A percentile compares a stretch with the other conserved stretches of the same genome.
phyloP scores from a whole-genome alignment of 306 rosid genomes.

The Fragaria nilgerrensis region DNA sequence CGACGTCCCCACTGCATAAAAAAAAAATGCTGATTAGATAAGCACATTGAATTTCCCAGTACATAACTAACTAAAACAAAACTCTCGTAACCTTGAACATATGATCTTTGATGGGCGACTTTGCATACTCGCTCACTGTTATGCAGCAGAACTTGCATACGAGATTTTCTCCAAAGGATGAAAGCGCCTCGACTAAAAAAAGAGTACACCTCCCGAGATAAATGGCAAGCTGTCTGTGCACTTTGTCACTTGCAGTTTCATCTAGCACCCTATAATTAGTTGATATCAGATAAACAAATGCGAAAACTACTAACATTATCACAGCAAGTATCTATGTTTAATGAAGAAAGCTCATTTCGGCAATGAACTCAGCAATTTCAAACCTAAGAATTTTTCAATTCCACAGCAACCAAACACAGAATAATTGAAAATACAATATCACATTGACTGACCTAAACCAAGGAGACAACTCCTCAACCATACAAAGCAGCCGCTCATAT shows the following conservation, averaged over 20 bases:
- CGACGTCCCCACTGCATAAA: constrained; percentile 55
- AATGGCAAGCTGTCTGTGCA: constrained; percentile 48
- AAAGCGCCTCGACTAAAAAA: constrained; percentile 43
- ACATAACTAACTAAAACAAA: constrained; percentile 13
- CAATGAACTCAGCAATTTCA: neutral
- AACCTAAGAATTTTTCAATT: neutral
- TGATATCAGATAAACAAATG: constrained; percentile 12
- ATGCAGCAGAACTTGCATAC: constrained; percentile 34
- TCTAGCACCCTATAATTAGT: constrained; percentile 55
- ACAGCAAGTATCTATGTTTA: neutral
- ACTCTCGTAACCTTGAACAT: constrained; percentile 51
- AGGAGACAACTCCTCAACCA: constrained; percentile 69
- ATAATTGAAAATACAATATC: neutral
- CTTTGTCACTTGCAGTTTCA: constrained; percentile 53
- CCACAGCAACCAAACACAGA: neutral
- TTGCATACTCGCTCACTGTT: constrained; percentile 54
- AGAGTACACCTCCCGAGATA: constrained; percentile 56
- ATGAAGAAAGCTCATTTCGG: neutral
- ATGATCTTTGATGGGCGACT: constrained; percentile 63
- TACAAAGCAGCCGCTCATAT: constrained; percentile 44
- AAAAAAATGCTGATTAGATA: constrained; percentile 29
- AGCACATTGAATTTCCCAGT: neutral
- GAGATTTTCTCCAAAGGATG: constrained; percentile 34
- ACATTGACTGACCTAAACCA: constrained; percentile 58
- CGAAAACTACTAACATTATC: neutral